Conservation (phyloP, 176 grass and related monocot species). For the Luzula sylvatica region DNA sequence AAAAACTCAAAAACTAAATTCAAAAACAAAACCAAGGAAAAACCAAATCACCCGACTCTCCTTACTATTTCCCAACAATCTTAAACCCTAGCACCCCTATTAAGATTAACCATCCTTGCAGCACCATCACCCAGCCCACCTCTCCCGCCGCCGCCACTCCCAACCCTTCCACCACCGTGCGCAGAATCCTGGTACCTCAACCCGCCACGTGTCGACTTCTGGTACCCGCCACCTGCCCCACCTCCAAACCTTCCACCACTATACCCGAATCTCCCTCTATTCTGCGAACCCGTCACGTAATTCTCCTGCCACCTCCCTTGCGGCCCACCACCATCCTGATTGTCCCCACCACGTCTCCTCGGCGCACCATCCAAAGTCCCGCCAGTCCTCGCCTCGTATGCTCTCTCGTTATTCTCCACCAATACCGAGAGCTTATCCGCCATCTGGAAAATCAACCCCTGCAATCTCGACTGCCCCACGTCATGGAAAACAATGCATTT, state of each 20-base stretch:
- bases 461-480: constrained; percentile 77
- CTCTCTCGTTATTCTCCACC: constrained; percentile 81
- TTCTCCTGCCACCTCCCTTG: constrained; percentile 76
- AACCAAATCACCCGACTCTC: too few species aligned
- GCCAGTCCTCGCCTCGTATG: constrained; percentile 88
- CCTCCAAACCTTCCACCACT: constrained; percentile 13
- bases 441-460: constrained; percentile 88
- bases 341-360: constrained; percentile 54
- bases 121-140: constrained; percentile 42
- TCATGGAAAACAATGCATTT: constrained; percentile 86
- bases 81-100: constrained; percentile 59
- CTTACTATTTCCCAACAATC: too few species aligned
- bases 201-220: constrained; percentile 31
- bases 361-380: constrained; percentile 75
- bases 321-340: constrained; percentile 26
- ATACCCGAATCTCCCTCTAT: constrained; percentile 47
- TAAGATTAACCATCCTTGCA: constrained; percentile 74
- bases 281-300: constrained; percentile 42
- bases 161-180: constrained; percentile 16
- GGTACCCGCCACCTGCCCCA: constrained; percentile 47
- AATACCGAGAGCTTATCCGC: constrained; percentile 75
- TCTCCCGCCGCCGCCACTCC: constrained; percentile 36
- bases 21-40: too few species aligned
- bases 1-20: too few species aligned
- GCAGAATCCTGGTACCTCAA: constrained; percentile 29